A percentile compares a stretch with the other conserved stretches of the same genome.
Conservation (phyloP, 2,329 filamentous ascomycete species). For the Aspergillaceae sp. region DNA sequence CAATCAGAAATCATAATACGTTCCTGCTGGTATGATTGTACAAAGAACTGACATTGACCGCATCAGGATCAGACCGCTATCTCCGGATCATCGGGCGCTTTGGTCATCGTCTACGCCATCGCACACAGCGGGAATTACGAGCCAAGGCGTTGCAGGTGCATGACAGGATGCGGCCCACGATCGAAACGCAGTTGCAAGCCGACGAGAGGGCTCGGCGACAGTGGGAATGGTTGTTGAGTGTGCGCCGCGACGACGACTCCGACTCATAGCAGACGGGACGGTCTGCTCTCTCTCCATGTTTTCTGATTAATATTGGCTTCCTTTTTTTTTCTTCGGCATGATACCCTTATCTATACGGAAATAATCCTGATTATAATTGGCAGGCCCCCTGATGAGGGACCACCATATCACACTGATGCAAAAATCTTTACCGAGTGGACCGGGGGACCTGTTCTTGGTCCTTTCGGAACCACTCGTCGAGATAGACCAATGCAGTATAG, state of each 20-base stretch:
- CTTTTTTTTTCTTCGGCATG: background rate
- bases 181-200: conserved; percentile 7
- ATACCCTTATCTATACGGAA: no score
- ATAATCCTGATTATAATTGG: no score
- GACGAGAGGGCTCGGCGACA: conserved; percentile 8
- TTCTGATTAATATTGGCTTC: background rate
- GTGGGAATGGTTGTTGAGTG: conserved; percentile 16
- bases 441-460: no score
- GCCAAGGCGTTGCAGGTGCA: conserved; percentile 10
- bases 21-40: background rate
- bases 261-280: no score
- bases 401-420: no score
- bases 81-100: conserved; percentile 14
- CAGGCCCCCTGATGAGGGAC: no score
- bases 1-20: no score
- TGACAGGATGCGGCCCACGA: conserved; percentile 3
- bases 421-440: no score
- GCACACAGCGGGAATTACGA: conserved; percentile 12
- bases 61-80: conserved; percentile 16
- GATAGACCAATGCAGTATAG: no score
- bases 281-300: background rate
- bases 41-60: background rate
- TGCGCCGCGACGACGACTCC: conserved; percentile 1
- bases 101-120: conserved; percentile 6
- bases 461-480: no score